Conservation (phyloP, 768 basidiomycete genomes). For the Coprinopsis cinerea region DNA sequence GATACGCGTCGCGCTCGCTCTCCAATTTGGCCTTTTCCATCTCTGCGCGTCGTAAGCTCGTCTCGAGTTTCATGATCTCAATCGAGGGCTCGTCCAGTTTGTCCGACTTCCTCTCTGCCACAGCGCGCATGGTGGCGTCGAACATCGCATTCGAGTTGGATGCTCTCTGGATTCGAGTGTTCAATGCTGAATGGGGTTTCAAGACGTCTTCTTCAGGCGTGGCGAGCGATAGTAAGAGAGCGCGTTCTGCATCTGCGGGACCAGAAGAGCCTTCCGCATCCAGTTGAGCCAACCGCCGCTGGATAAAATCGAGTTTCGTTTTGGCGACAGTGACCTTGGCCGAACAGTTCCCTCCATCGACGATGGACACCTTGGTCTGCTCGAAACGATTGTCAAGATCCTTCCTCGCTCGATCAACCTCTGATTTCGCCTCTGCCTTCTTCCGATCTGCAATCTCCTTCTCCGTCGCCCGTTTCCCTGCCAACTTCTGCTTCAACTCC, state of each 20-base stretch:
- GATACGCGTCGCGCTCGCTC: slow-evolving; percentile 58
- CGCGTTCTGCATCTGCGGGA: slow-evolving; percentile 63
- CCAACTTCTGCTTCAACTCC: slow-evolving; percentile 80
- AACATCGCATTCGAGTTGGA: slow-evolving; percentile 77
- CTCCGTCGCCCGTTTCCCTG: slow-evolving; percentile 61
- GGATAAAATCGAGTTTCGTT: slow-evolving; percentile 58
- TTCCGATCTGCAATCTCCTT: slow-evolving; percentile 59
- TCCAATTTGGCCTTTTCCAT: slow-evolving; percentile 66
- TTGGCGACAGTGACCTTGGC: slow-evolving; percentile 70
- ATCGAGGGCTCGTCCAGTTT: slow-evolving; percentile 66
- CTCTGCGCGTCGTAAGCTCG: slow-evolving; percentile 56
- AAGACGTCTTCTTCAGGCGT: slow-evolving; percentile 65
- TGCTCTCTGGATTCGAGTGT: slow-evolving; percentile 56
- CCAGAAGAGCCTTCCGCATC: slow-evolving; percentile 34
- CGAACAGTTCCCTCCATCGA: slow-evolving; percentile 69
- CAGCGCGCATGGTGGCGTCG: slow-evolving; percentile 80
- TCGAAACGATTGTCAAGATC: slow-evolving; percentile 70
- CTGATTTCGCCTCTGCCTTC: slow-evolving; percentile 62
- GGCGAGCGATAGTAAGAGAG: slow-evolving; percentile 60
- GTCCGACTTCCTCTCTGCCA: slow-evolving; percentile 73
- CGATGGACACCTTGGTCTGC: slow-evolving; percentile 63
- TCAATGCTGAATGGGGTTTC: slow-evolving; percentile 52
- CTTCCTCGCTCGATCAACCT: slow-evolving; percentile 66
- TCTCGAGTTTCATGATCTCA: slow-evolving; percentile 69
- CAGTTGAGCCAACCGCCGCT: slow-evolving; percentile 54